Evolutionary conservation across 495 filamentous ascomycete genomes (phyloP).

Genomic region (Aspergillus conjunctus): DNA sequence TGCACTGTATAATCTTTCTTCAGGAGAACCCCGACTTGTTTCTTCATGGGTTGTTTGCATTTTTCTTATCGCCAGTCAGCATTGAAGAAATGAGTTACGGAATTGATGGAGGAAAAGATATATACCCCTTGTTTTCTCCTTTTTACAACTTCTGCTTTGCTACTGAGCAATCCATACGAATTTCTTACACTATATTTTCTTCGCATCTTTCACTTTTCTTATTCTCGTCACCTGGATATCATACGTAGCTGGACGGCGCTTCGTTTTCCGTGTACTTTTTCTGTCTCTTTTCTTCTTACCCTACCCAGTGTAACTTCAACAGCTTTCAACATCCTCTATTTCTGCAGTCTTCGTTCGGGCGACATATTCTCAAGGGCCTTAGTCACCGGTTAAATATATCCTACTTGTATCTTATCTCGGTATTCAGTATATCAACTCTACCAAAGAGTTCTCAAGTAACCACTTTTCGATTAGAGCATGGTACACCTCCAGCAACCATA

Average conservation of each 20-base stretch:
- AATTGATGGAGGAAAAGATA: slow-evolving; percentile 26
- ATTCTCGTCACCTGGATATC: slow-evolving; percentile 8
- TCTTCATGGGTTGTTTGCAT: slow-evolving; percentile 26
- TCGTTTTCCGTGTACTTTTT: slow-evolving; percentile 9
- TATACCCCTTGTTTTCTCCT: slow-evolving; percentile 25
- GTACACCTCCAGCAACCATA: too few relatives aligned
- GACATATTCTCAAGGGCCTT: not conserved
- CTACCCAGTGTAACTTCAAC: slow-evolving; percentile 1
- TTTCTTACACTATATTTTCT: not conserved
- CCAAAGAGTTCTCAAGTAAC: too few relatives aligned
- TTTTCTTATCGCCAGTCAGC: slow-evolving; percentile 23
- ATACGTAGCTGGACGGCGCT: slow-evolving; percentile 1
- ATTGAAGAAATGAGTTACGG: slow-evolving; percentile 27
- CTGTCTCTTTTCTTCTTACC: not conserved
- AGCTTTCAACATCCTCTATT: slow-evolving; percentile 5
- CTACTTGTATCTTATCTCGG: too few relatives aligned
- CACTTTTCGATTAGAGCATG: too few relatives aligned
- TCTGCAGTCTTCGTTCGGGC: not conserved
- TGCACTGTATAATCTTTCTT: slow-evolving; percentile 29
- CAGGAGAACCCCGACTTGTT: slow-evolving; percentile 22
- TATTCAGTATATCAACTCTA: too few relatives aligned
- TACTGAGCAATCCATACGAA: slow-evolving; percentile 10
- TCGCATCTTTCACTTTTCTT: slow-evolving; percentile 13
- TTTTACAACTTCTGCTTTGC: slow-evolving; percentile 1
- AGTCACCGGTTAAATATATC: too few relatives aligned